Base-by-base conservation (phyloP, 257 asterid genomes). In the Marsdenia floribunda region DNA sequence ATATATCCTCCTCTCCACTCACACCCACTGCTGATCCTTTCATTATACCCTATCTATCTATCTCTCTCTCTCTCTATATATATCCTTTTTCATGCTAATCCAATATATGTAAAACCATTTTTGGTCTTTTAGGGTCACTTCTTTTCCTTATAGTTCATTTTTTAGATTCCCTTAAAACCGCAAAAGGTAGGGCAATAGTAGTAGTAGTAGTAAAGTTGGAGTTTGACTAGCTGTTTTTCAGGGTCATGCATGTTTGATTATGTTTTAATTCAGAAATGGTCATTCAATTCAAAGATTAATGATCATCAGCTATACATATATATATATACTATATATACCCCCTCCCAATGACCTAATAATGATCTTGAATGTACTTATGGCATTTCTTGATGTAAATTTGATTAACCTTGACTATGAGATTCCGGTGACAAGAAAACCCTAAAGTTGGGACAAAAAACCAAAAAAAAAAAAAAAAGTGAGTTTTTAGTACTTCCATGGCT, bases 281-380 rank as follows among this genome's bases (percentile, higher is more conserved):
- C 77, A 77, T 79, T 84, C 74, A 77, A 52, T 52, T 52, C 57
- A 53, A 76, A 77, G 71, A 16, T 58, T 44, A 11, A 6, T 44
- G 49, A 44, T 44, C 49, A 44, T 60, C 49, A 84, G 82, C 86
- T 50, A 12, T n/a, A n/a, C n/a, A n/a, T n/a, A n/a, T n/a, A n/a
- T n/a, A n/a, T n/a, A n/a, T n/a, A n/a, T n/a, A n/a, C n/a, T n/a
- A n/a, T n/a, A n/a, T n/a, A n/a, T n/a, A n/a, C n/a, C 4, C 5
- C 57, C 57, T 4, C 24, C 82, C 81, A 80, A 77, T 81, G 61
- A 40, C 75, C 78, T 77, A 81, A 82, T 87, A 78, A 85, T 89
- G 81, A 78, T 37, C 79, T 80, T 79, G 85, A 87, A 86, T 72
- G 83, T 72, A 60, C 77, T 81, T 74, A 49, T 55, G 5, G 55